These are phyloP conservation scores for Orobanche coerulescens DNA, from an alignment of 257 asterid species.

Conservation along the genomic window DNA sequence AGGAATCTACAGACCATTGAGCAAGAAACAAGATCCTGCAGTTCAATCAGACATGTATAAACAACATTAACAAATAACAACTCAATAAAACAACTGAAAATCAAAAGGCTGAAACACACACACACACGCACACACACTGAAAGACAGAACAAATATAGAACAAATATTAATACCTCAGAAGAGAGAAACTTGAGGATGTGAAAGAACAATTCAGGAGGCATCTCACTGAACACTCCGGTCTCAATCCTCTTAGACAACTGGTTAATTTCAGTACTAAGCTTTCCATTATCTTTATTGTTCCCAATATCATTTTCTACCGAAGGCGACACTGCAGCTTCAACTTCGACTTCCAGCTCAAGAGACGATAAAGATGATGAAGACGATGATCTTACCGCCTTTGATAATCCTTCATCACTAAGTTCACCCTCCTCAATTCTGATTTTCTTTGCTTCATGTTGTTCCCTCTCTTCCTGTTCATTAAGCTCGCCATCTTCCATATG, in stretches of 20 bases:
- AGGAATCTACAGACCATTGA: conserved; percentile 67
- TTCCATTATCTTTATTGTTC: conserved; percentile 16
- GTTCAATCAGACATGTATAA: conserved; percentile 1
- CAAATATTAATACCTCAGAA: conserved; percentile 48
- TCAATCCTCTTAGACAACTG: conserved; percentile 35
- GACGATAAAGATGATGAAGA: conserved; percentile 24
- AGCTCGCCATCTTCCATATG: conserved; percentile 32
- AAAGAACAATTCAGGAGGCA: conserved; percentile 70
- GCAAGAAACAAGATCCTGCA: conserved; percentile 82
- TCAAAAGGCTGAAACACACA: background rate
- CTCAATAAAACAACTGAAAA: background rate
- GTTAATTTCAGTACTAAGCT: conserved; percentile 25
- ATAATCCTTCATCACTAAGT: conserved; percentile 28
- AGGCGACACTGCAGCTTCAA: conserved; percentile 31
- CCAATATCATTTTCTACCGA: conserved; percentile 19
- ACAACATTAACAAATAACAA: background rate
- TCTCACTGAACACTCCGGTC: conserved; percentile 47
- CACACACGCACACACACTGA: background rate
- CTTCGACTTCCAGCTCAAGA: conserved; percentile 21
- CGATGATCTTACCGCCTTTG: conserved; percentile 26
- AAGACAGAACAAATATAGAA: background rate
- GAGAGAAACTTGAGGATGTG: conserved; percentile 78
- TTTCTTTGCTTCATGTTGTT: conserved; percentile 43
- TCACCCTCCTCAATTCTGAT: conserved; percentile 40
- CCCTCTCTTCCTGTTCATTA: conserved; percentile 44